A percentile compares a stretch with the other conserved stretches of the same genome.
Conservation (phyloP, 495 filamentous ascomycete genomes). For the Neurospora africana region DNA sequence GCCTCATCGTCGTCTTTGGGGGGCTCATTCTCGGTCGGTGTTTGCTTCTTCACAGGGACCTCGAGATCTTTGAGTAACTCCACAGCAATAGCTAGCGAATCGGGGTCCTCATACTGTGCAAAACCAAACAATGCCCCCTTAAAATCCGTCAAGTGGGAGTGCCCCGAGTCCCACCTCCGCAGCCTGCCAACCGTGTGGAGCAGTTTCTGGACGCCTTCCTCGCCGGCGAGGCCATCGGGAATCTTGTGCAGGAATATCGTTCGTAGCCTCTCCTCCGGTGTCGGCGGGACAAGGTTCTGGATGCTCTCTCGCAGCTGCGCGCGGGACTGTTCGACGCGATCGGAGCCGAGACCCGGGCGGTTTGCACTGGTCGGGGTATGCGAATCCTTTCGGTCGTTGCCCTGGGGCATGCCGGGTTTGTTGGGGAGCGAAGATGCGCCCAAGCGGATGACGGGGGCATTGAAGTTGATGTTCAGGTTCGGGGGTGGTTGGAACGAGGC, state of each 20-base stretch:
- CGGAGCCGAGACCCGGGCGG: constrained; percentile 57
- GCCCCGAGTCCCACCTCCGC: constrained; percentile 61
- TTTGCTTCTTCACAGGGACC: constrained; percentile 69
- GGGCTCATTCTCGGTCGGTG: constrained; percentile 34
- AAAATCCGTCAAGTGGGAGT: constrained; percentile 59
- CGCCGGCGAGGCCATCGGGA: constrained; percentile 62
- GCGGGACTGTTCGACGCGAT: constrained; percentile 55
- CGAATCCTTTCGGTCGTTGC: constrained; percentile 34
- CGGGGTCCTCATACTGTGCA: constrained; percentile 89
- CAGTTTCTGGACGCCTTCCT: constrained; percentile 76
- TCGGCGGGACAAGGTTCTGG: constrained; percentile 73
- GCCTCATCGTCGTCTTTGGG: constrained; percentile 36
- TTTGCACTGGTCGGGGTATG: constrained; percentile 35
- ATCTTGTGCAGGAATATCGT: constrained; percentile 88
- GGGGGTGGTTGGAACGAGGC: constrained; percentile 80
- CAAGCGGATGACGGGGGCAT: constrained; percentile 89
- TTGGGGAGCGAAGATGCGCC: constrained; percentile 57
- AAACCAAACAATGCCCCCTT: constrained; percentile 89
- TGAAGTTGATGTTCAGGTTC: constrained; percentile 97
- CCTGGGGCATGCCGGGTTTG: constrained; percentile 45
- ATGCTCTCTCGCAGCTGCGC: constrained; percentile 62
- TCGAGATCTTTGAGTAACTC: constrained; percentile 79
- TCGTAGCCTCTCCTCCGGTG: constrained; percentile 77
- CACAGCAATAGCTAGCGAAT: constrained; percentile 76
- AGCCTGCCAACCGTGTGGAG: constrained; percentile 67